phyloP scores from a whole-genome alignment of 352 stramenopile species.

The Pythium vanterpoolii region DNA sequence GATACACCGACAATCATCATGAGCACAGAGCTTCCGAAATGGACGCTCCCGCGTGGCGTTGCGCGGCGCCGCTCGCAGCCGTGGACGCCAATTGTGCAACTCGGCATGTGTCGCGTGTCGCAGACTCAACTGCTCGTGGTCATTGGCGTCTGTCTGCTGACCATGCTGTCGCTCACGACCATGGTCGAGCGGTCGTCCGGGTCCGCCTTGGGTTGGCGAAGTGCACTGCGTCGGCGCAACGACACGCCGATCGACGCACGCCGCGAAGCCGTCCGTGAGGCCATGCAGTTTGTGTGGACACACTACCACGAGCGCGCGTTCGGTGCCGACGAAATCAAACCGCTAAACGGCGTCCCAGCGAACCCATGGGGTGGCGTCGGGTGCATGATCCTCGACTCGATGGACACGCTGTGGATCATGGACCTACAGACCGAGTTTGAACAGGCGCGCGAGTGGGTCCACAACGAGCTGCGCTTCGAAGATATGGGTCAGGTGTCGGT shows the following conservation, averaged over 20 bases:
- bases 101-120: conserved; percentile 17
- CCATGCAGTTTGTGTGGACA: conserved; percentile 80
- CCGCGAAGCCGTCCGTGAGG: conserved; percentile 43
- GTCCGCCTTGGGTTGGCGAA: background rate
- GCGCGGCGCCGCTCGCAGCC: background rate
- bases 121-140: conserved; percentile 17
- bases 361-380: conserved; percentile 90
- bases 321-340: conserved; percentile 94
- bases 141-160: conserved; percentile 6
- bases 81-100: background rate
- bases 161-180: conserved; percentile 8
- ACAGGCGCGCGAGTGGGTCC: conserved; percentile 86
- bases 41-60: conserved; percentile 12
- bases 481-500: conserved; percentile 88
- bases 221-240: background rate
- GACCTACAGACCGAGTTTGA: conserved; percentile 89
- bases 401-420: conserved; percentile 99
- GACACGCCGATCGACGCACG: conserved; percentile 32
- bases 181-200: background rate
- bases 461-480: conserved; percentile 72
- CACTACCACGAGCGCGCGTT: conserved; percentile 95
- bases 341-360: conserved; percentile 46
- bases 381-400: conserved; percentile 91
- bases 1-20: background rate
- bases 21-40: conserved; percentile 1